Evolutionary conservation across 2,329 filamentous ascomycete species (phyloP), one percentile per base, ranked within the genome.

Genomic region (Paraphoma chrysanthemicola): DNA sequence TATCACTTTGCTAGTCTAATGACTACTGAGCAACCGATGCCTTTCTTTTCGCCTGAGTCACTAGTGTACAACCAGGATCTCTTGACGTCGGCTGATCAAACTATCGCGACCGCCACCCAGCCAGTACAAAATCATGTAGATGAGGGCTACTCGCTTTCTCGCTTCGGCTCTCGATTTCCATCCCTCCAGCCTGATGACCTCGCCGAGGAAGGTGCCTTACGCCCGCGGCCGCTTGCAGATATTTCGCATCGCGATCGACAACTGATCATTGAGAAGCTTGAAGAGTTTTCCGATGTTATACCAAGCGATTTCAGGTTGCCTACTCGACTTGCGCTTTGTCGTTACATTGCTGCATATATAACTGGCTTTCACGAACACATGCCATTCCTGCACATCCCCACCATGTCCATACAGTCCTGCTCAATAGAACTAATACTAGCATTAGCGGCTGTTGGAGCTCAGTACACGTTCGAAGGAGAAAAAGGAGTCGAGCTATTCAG

Each of bases 301-400:
- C 85, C 87, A 0, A 79, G 77, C 50, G 86, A 87, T 63, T 91
- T 91, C 62, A 82, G 86, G 3, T 85, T 91, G 48, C 89, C 89
- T 1, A 90, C 88, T 4, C 83, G 89, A 3, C 84, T 90, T 62
- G 90, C 89, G 0, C 72, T 91, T 29, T 88, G 86, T 2, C 79
- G 89, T 33, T 91, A 91, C 59, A 75, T 91, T 31, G 88, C 90
- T 56, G 88, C 88, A 1, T 92, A 90, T 64, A 84, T 90, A 51
- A 85, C 83, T 55, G 88, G 88, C 0, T 90, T 91, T 55, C 81
- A 86, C 54, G 80, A 83, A 28, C 83, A 86, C 57, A 79, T 86
- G 41, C 85, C 84, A 0, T 86, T 91, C 58, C 78, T 92, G 29
- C 89, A 92, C 69, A 77, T 90, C 5, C 86, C 89, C 0, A 91